Evolutionary conservation across 352 stramenopile genomes (phyloP).

Genomic region (Phytopythium ostracodes): DNA sequence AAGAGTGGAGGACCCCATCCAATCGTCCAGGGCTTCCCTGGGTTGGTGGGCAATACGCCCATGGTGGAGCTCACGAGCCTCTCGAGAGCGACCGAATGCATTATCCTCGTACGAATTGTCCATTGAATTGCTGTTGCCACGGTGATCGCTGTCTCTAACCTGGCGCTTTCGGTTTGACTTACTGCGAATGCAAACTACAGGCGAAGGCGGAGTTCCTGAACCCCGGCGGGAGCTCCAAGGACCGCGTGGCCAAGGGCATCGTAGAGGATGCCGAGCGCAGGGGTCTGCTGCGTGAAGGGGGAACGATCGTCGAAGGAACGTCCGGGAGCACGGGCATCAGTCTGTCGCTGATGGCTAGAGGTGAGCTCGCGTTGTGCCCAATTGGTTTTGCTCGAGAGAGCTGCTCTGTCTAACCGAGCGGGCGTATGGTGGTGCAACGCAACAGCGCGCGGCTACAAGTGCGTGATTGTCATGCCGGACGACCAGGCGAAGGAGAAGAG

Average conservation of each 20-base stretch:
- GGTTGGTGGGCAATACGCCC: conserved; percentile 92
- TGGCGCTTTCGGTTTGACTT: background rate
- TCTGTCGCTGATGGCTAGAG: conserved; percentile 90
- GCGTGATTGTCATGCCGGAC: conserved; percentile 97
- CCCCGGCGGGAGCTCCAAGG: conserved; percentile 96
- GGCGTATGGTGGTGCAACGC: background rate
- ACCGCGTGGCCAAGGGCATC: conserved; percentile 94
- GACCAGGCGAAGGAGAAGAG: conserved; percentile 94
- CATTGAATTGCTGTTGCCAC: background rate
- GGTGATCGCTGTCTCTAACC: background rate
- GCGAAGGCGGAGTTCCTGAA: conserved; percentile 97
- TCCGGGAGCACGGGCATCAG: conserved; percentile 98
- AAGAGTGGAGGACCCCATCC: conserved; percentile 10
- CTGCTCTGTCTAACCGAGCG: background rate
- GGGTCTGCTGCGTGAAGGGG: conserved; percentile 84
- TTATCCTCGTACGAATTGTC: conserved; percentile 63
- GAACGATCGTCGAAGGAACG: conserved; percentile 96
- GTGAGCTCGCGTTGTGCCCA: conserved; percentile 18
- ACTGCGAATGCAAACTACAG: conserved; percentile 15
- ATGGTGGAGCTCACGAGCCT: conserved; percentile 89
- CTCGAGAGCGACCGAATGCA: conserved; percentile 89
- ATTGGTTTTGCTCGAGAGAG: background rate
- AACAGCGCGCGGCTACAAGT: conserved; percentile 90
- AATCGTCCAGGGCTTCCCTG: conserved; percentile 65
- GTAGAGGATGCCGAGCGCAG: conserved; percentile 91